Evolutionary conservation across 2,329 filamentous ascomycete genomes (phyloP).

Genomic region (Hypoxylon sp.): DNA sequence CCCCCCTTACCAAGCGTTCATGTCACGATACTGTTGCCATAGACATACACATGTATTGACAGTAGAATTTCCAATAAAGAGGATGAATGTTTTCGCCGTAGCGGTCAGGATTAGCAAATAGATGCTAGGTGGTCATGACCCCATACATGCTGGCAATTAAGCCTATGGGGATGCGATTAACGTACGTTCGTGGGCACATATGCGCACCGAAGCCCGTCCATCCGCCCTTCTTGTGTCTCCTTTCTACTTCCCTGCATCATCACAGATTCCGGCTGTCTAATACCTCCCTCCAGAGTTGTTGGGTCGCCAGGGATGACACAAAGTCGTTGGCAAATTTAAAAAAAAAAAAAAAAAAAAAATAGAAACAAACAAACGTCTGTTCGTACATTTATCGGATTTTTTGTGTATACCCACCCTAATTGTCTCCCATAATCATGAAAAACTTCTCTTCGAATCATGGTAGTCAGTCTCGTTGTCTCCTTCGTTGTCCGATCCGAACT

Average conservation of each 20-base stretch:
- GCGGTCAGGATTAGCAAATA: not conserved
- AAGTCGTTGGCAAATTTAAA: slow-evolving; percentile 2
- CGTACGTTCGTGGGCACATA: slow-evolving; percentile 19
- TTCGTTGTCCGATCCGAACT: slow-evolving; percentile 29
- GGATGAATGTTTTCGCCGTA: no score
- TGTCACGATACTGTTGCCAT: no score
- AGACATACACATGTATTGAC: no score
- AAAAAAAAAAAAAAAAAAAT: slow-evolving; percentile 9
- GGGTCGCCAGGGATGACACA: slow-evolving; percentile 19
- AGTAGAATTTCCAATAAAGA: no score
- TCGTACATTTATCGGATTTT: slow-evolving; percentile 13
- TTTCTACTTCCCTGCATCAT: slow-evolving; percentile 5
- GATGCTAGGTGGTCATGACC: slow-evolving; percentile 21
- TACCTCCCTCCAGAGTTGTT: slow-evolving; percentile 7
- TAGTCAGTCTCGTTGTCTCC: slow-evolving; percentile 24
- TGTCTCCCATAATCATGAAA: slow-evolving; percentile 8
- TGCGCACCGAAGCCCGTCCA: slow-evolving; percentile 18
- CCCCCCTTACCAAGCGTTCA: no score
- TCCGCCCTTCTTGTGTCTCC: slow-evolving; percentile 1
- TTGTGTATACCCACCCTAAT: slow-evolving; percentile 34
- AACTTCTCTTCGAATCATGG: not conserved
- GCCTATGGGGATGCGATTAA: slow-evolving; percentile 27
- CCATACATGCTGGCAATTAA: slow-evolving; percentile 33
- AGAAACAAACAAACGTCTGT: no score
- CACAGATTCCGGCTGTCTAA: slow-evolving; percentile 6